Base-by-base conservation (phyloP, 2,329 filamentous ascomycete species). In the Fusarium equiseti region DNA sequence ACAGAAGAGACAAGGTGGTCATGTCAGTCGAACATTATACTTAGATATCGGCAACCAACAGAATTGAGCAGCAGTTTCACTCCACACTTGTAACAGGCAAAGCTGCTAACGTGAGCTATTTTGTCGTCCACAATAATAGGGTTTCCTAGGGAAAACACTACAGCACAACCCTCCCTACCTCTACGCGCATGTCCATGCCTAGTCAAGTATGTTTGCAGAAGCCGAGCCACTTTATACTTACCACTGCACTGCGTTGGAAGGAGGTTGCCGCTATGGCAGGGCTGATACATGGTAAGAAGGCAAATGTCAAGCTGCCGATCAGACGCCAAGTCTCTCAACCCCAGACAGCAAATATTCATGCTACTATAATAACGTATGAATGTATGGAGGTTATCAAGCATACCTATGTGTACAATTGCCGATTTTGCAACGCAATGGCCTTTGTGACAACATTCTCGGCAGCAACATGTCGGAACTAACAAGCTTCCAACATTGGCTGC, bases 1-100 rank as follows among this genome's bases (percentile, higher is more conserved):
- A 52, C 45, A 59, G 65, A 71, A 64, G 53, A 44, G 48, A 61
- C 64, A 46, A 66, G 52, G 45, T 66, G 59, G 64, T 24, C 53
- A 69, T 55, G 68, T 43, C 59, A 49, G 49, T 44, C 49, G 42
- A 69, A 55, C 29, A 71, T 51, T 53, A 53, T 50, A 58, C 55
- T 45, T 66, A 71, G 59, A 69, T 72, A 69, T 62, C 40, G 59
- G 59, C 55, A 57, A 54, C 68, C 64, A 65, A 49, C 66, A 55
- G 51, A 60, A 73, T 72, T 68, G 54, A 75, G 52, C 59, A 68
- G 46, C 50, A 52, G 59, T 64, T 56, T 48, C 50, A 53, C 46
- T 27, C 64, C 68, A 67, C 70, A 72, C 59, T 71, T 73, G 59
- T 66, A 72, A 73, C 51, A 56, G 60, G 57, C 57, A 72, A 65